These are phyloP conservation scores for Fagopyrum tataricum DNA, from an alignment of 148 eudicot genomes.

Conservation along the genomic window DNA sequence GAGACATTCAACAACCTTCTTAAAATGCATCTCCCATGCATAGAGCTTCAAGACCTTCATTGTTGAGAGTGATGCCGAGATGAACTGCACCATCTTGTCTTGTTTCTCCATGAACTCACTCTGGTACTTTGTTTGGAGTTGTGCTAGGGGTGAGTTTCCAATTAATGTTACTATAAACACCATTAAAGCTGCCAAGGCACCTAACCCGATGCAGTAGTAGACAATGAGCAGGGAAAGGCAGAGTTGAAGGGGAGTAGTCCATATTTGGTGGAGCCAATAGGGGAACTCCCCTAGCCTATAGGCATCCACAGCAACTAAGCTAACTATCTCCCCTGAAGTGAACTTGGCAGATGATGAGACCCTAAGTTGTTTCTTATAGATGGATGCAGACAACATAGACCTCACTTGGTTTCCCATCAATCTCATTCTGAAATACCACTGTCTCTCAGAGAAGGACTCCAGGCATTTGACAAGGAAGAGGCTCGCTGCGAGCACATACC, in stretches of 20 bases:
- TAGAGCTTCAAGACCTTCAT: conserved; percentile 58
- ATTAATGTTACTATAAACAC: conserved; percentile 28
- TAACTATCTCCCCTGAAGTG: conserved; percentile 47
- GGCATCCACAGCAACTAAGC: conserved; percentile 49
- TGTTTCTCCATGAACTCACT: conserved; percentile 48
- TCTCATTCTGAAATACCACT: conserved; percentile 38
- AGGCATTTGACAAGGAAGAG: conserved; percentile 34
- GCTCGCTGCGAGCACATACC: conserved; percentile 24
- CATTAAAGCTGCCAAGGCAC: conserved; percentile 30
- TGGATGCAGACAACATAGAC: conserved; percentile 43
- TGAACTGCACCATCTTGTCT: conserved; percentile 38
- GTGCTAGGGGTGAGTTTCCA: conserved; percentile 43
- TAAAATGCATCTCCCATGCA: conserved; percentile 58
- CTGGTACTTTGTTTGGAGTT: conserved; percentile 35
- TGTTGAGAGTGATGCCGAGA: conserved; percentile 34
- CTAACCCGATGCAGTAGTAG: conserved; percentile 30
- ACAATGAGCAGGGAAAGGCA: conserved; percentile 30
- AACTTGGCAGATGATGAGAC: conserved; percentile 33
- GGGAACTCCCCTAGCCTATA: conserved; percentile 52
- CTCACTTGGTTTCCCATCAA: conserved; percentile 46
- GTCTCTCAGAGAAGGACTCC: conserved; percentile 52
- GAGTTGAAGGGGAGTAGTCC: conserved; percentile 47
- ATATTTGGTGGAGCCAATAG: conserved; percentile 49
- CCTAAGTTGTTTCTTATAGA: conserved; percentile 46
- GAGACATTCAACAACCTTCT: conserved; percentile 23